Base-by-base conservation (phyloP, 208 protist species). In the Leishmania martiniquensis region DNA sequence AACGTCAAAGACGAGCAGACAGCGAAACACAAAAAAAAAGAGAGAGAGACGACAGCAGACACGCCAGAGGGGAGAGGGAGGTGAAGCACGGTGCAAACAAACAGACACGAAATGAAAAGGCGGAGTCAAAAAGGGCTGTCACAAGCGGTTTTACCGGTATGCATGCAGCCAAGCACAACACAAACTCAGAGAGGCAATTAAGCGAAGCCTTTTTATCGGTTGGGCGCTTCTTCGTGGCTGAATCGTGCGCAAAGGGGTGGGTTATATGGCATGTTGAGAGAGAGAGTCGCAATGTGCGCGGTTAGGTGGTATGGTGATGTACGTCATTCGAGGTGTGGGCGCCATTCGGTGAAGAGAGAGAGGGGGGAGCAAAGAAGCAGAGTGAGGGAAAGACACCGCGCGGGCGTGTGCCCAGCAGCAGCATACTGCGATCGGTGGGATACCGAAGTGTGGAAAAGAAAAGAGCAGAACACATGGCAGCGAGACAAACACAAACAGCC, bases 1-100 rank as follows among this genome's bases (percentile, higher is more conserved):
- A 67, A 67, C 20, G 15, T 10, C 17, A 51, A 77, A 83, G 63
- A 29, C 3, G 5, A 7, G 10, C 52, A 25, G 13, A 29, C 52
- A 57, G 52, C 72, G 73, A 73, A 62, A 76, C 34, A 65, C 37
- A 76, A 67, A 20, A 69, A 71, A n/a, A 79, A 34, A 25, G 7
- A 62, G 45, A 25, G 62, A 72, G 32, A 32, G 22, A n/a, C 25
- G 60, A 65, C 66, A 59, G 54, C 42, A 68, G 32, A 13, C 17
- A 49, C 15, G 63, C 3, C 2, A 1, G 47, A 32, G n/a, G n/a
- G n/a, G n/a, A n/a, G n/a, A n/a, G n/a, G n/a, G n/a, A n/a, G n/a
- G n/a, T n/a, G n/a, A n/a, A n/a, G n/a, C n/a, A n/a, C n/a, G n/a
- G n/a, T n/a, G n/a, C n/a, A n/a, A n/a, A n/a, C n/a, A n/a, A n/a